A percentile compares a stretch with the other conserved stretches of the same genome.
phyloP scores from a whole-genome alignment of 805 yeast species.

The Pichia heedii region DNA sequence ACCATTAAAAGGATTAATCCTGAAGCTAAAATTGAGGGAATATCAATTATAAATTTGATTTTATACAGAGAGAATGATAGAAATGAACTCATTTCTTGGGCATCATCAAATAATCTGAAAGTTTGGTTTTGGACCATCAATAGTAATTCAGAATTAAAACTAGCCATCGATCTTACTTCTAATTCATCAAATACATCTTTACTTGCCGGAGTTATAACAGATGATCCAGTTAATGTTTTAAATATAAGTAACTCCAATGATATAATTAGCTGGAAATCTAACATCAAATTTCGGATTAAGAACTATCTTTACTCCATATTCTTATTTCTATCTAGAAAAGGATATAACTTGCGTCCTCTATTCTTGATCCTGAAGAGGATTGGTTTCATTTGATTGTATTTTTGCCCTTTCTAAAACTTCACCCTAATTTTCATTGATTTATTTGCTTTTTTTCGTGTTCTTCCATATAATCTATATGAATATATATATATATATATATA shows the following conservation, averaged over 20 bases:
- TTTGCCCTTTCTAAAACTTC: too few species aligned
- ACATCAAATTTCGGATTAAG: constrained; percentile 11
- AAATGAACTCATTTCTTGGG: constrained; percentile 12
- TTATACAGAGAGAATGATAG: constrained; percentile 16
- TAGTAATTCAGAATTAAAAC: constrained; percentile 15
- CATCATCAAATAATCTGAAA: constrained; percentile 14
- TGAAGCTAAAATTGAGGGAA: constrained; percentile 15
- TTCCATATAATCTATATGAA: too few species aligned
- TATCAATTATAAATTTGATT: constrained; percentile 19
- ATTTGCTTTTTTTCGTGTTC: too few species aligned
- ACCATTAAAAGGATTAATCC: constrained; percentile 10
- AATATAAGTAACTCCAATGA: background rate
- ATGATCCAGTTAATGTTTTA: constrained; percentile 13
- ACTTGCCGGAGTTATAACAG: constrained; percentile 18
- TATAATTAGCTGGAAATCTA: constrained; percentile 6
- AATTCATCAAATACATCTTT: constrained; percentile 4
- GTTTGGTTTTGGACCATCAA: constrained; percentile 33
- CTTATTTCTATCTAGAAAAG: constrained; percentile 15
- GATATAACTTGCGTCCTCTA: constrained; percentile 14
- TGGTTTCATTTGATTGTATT: constrained; percentile 16
- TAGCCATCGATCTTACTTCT: constrained; percentile 11
- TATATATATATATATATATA: too few species aligned
- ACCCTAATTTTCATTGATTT: too few species aligned
- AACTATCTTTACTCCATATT: constrained; percentile 12
- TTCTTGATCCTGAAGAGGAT: constrained; percentile 12